These are phyloP conservation scores for Cynara cardunculus DNA, from an alignment of 129 eudicot species.

Conservation along the genomic window DNA sequence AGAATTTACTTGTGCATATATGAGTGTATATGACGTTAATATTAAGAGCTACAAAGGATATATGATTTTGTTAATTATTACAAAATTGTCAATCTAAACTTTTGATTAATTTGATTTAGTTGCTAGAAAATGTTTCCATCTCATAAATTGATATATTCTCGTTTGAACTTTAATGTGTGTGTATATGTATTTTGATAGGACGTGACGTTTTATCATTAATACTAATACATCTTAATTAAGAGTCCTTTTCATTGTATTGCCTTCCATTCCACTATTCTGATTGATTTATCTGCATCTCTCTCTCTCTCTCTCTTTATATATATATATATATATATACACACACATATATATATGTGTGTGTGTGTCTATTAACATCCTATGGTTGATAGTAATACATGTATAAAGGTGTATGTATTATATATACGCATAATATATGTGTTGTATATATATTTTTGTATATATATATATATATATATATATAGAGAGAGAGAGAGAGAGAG, in stretches of 20 bases:
- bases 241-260: no score
- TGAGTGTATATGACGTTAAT: neutral
- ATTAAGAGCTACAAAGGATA: neutral
- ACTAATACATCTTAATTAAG: no score
- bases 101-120: neutral
- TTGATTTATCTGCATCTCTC: neutral
- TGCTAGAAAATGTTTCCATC: neutral
- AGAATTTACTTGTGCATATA: neutral
- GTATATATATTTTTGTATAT: neutral
- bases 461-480: neutral
- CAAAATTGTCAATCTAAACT: neutral
- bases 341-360: no score
- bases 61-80: neutral
- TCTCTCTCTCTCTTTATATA: neutral
- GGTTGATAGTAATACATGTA: neutral
- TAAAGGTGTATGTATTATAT: no score
- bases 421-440: neutral
- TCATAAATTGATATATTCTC: no score
- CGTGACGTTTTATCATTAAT: no score
- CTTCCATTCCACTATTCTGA: neutral
- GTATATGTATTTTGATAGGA: no score
- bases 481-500: neutral
- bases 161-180: no score
- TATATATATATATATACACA: no score
- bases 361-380: neutral